Evolutionary conservation across 2,329 filamentous ascomycete genomes (phyloP), one percentile per base, ranked within the genome.

Genomic region (Tolypocladium tundrense): DNA sequence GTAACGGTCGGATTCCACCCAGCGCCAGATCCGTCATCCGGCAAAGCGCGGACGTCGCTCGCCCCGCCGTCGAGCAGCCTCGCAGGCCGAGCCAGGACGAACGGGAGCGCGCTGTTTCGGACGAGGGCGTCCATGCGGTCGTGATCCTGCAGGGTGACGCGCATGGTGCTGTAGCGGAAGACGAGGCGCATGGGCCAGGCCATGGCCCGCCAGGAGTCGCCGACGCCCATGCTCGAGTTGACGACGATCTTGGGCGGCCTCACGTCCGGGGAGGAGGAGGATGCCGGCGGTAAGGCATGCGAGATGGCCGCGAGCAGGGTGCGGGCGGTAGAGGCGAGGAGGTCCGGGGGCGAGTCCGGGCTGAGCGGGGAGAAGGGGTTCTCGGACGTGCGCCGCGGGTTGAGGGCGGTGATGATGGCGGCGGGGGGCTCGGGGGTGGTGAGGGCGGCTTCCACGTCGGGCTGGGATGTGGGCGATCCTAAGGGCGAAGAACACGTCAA

Each of bases 171-270:
- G 48, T 77, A 67, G 39, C 66, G 70, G 63, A 84, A 75, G n/a
- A 81, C 59, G 40, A 73, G 57, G 19, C 73, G 71, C 61, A 82
- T 63, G 1, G 75, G 66, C 40, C 69, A 73, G 50, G 73, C 67
- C 58, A 81, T 64, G 54, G 75, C 73, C 0, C 58, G 33, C 65
- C 70, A 77, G 5, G 79, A 81, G 37, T 71, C 66, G 0, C 75
- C 78, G 1, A 76, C 73, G 13, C 81, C 81, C 60, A 79, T 75
- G 1, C 77, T 75, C 14, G 76, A 79, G 67, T 83, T 74, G 53
- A 79, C 69, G 33, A 83, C 71, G 2, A 82, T 62, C 55, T 78
- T 80, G 53, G 60, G 54, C 11, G 72, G 68, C 0, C 35, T 13
- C 39, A 7, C 14, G 14, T 3, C 39, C 39, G 39, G 37, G 3